Conservation (phyloP, 2,329 filamentous ascomycete genomes). For the Tolypocladium inflatum region DNA sequence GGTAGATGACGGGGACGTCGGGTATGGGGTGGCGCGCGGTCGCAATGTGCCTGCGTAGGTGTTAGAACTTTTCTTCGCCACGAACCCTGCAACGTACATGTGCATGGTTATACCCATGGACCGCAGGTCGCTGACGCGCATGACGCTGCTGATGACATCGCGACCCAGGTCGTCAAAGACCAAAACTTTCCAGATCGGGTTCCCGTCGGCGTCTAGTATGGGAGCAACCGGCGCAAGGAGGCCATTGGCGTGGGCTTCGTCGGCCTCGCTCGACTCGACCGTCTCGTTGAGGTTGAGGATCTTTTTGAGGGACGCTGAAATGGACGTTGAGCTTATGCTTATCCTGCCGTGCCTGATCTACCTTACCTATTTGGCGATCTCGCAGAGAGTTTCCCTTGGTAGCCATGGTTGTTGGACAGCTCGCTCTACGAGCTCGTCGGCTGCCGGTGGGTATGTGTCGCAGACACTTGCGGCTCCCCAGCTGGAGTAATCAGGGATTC, state of each 20-base stretch:
- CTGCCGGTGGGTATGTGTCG: neutral
- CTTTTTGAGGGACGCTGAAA: slow-evolving; percentile 78
- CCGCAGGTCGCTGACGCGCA: slow-evolving; percentile 86
- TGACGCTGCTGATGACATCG: slow-evolving; percentile 93
- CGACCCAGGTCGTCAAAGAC: slow-evolving; percentile 88
- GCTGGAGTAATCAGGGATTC: neutral
- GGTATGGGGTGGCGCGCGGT: slow-evolving; percentile 81
- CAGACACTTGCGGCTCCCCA: slow-evolving; percentile 1
- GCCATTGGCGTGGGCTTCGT: slow-evolving; percentile 56
- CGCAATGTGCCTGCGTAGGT: slow-evolving; percentile 57
- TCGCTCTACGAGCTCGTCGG: slow-evolving; percentile 1
- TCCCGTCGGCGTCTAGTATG: slow-evolving; percentile 75
- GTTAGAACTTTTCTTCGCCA: neutral
- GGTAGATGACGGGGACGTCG: slow-evolving; percentile 91
- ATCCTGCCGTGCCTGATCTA: neutral
- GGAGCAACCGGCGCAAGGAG: slow-evolving; percentile 61
- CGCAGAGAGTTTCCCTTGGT: slow-evolving; percentile 35
- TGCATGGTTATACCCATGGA: slow-evolving; percentile 95
- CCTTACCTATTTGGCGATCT: slow-evolving; percentile 40
- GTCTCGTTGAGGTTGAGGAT: slow-evolving; percentile 90
- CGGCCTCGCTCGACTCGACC: slow-evolving; percentile 45
- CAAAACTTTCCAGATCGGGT: slow-evolving; percentile 95
- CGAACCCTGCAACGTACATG: slow-evolving; percentile 46
- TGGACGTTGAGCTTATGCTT: neutral
- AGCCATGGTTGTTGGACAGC: slow-evolving; percentile 27